Base-by-base conservation (phyloP, 2,329 filamentous ascomycete species). In the Colletotrichum tamarilloi region DNA sequence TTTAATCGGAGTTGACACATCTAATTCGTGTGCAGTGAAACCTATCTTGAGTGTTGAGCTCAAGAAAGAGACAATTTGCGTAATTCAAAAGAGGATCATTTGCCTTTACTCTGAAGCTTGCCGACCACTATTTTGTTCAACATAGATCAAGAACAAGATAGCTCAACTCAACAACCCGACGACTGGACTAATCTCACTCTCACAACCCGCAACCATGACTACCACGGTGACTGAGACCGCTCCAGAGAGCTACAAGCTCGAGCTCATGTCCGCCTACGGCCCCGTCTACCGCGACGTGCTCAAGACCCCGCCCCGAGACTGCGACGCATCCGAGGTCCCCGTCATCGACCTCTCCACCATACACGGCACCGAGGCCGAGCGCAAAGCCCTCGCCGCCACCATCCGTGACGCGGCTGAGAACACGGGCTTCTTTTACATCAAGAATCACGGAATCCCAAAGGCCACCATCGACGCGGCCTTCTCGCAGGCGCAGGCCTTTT, bases 401-500 rank as follows among this genome's bases (percentile, higher is more conserved):
- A 81, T 88, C 7, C 80, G 80, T 63, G 76, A 79, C 11, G 85
- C 85, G 0, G 82, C 84, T 7, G 78, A 84, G 30, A 84, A 82
- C 52, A 86, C 81, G 0, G 85, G 85, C 0, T 87, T 87, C 76
- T 87, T 87, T 76, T 87, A 87, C 71, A 80, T 87, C 70, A 82
- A 82, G 71, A 85, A 86, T 55, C 83, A 86, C 76, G 84, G 84
- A 0, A 83, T 86, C 14, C 64, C 79, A 0, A 77, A 82, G 26
- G 76, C 78, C 28, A 77, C 74, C 6, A 83, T 83, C n/a, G 72
- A 77, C 8, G 71, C 70, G 2, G 74, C 76, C 11, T 77, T 73
- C 62, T 58, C 53, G 22, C 74, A 75, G 67, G 76, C 75, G 12
- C 68, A 68, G 64, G 53, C 67, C 2, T 82, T 83, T 73, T 83